Percentiles rank a stretch among this genome's conserved stretches.
These are phyloP conservation scores for Blastomyces percursus DNA, from an alignment of 2,329 filamentous ascomycete species.

Conservation along the genomic window DNA sequence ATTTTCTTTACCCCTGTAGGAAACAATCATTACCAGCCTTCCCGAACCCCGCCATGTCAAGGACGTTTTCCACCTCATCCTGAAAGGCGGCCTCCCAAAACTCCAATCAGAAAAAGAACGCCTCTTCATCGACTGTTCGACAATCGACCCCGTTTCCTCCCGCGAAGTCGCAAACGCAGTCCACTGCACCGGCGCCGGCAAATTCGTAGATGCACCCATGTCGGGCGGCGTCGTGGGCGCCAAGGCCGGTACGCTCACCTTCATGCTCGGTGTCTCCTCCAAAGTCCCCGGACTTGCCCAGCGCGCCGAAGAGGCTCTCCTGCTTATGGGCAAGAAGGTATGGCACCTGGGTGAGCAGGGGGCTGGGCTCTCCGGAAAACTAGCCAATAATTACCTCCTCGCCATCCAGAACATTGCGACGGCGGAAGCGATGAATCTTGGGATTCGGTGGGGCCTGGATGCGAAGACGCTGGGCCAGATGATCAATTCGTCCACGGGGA, in stretches of 20 bases:
- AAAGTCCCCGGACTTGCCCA: slow-evolving; percentile 43
- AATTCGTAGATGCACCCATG: slow-evolving; percentile 92
- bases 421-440: slow-evolving; percentile 56
- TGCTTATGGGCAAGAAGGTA: slow-evolving; percentile 75
- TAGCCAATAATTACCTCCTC: slow-evolving; percentile 94
- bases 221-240: slow-evolving; percentile 93
- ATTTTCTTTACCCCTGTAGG: slow-evolving; percentile 40
- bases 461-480: slow-evolving; percentile 63
- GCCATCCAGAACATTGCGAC: slow-evolving; percentile 80
- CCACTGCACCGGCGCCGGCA: slow-evolving; percentile 53
- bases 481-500: slow-evolving; percentile 89
- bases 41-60: slow-evolving; percentile 84
- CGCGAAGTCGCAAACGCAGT: slow-evolving; percentile 63
- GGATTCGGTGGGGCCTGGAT: slow-evolving; percentile 51
- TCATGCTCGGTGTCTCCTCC: slow-evolving; percentile 73
- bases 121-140: slow-evolving; percentile 91
- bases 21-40: slow-evolving; percentile 76
- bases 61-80: slow-evolving; percentile 66
- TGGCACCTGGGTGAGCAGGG: slow-evolving; percentile 79
- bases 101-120: slow-evolving; percentile 45
- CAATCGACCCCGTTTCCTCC: slow-evolving; percentile 84
- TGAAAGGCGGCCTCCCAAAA: slow-evolving; percentile 47
- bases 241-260: slow-evolving; percentile 74
- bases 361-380: slow-evolving; percentile 76
- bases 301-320: slow-evolving; percentile 56